These are phyloP conservation scores for Aspergillus aculeatinus DNA, from an alignment of 2,329 filamentous ascomycete species.

Conservation along the genomic window DNA sequence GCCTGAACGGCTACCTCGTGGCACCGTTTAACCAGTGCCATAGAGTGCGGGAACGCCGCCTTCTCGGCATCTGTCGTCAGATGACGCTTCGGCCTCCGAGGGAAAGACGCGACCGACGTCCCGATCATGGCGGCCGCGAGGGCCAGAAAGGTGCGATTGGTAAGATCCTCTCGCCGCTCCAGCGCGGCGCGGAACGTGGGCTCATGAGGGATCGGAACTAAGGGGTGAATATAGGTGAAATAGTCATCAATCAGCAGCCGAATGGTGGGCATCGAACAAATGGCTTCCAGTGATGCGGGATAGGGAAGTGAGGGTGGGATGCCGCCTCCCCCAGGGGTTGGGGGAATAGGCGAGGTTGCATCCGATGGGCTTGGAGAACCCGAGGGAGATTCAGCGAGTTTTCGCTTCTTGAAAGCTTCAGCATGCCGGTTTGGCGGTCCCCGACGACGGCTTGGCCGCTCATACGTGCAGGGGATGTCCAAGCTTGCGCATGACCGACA, in stretches of 20 bases:
- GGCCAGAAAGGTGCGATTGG: constrained; percentile 44
- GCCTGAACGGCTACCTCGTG: constrained; percentile 46
- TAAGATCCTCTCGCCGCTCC: constrained; percentile 43
- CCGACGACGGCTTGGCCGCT: constrained; percentile 61
- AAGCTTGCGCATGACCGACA: constrained; percentile 64
- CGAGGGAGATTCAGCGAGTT: constrained; percentile 42
- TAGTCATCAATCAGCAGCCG: constrained; percentile 47
- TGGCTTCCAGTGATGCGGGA: constrained; percentile 51
- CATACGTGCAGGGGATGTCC: constrained; percentile 67
- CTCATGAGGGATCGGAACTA: constrained; percentile 49
- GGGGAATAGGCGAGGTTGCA: constrained; percentile 42
- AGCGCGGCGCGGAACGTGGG: constrained; percentile 47
- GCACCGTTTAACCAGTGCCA: constrained; percentile 44
- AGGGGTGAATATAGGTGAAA: constrained; percentile 50
- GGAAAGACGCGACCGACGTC: constrained; percentile 45
- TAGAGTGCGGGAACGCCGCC: constrained; percentile 43
- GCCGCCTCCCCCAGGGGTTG: constrained; percentile 15
- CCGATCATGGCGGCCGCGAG: constrained; percentile 49
- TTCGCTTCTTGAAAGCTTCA: constrained; percentile 64
- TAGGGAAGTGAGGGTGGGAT: constrained; percentile 39
- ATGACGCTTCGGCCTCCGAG: constrained; percentile 43
- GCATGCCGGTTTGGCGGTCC: constrained; percentile 67
- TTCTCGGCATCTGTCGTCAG: constrained; percentile 40
- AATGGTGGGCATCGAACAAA: constrained; percentile 44
- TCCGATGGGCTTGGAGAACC: constrained; percentile 45